A percentile compares a stretch with the other conserved stretches of the same genome.
Evolutionary conservation across 2,329 filamentous ascomycete genomes (phyloP).

Genomic region (Sclerotinia trifoliorum): DNA sequence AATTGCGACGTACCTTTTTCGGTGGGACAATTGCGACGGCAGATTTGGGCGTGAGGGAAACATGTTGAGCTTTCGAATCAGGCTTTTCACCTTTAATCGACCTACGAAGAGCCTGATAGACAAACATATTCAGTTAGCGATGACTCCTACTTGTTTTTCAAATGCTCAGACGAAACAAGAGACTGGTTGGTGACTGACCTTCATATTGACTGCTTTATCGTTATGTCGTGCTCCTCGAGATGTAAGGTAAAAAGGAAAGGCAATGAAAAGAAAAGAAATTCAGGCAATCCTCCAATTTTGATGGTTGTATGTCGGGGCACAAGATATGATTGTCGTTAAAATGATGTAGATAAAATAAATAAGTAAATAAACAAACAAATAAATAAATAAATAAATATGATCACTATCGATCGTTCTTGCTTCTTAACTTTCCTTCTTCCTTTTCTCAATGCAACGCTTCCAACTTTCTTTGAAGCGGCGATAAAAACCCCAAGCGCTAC

Average conservation of each 20-base stretch:
- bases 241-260: constrained; percentile 24
- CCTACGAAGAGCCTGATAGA: constrained; percentile 57
- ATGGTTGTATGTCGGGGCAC: not conserved
- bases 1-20: constrained; percentile 59
- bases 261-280: constrained; percentile 25
- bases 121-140: constrained; percentile 32
- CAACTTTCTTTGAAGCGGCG: constrained; percentile 14
- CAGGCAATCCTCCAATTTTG: not conserved
- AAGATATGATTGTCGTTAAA: constrained; percentile 14
- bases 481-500: constrained; percentile 15
- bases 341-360: not conserved
- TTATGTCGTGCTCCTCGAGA: constrained; percentile 26
- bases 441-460: constrained; percentile 16
- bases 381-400: not conserved
- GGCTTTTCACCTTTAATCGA: constrained; percentile 71
- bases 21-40: constrained; percentile 69
- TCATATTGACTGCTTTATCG: constrained; percentile 35
- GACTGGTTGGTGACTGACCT: constrained; percentile 28
- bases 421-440: not conserved
- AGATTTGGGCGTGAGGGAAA: constrained; percentile 68
- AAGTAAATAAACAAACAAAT: too few species aligned
- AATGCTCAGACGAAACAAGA: not conserved
- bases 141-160: not conserved
- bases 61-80: constrained; percentile 54
- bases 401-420: constrained; percentile 14